Base-by-base conservation (phyloP, 176 grass and related monocot genomes). In the Phragmites australis region DNA sequence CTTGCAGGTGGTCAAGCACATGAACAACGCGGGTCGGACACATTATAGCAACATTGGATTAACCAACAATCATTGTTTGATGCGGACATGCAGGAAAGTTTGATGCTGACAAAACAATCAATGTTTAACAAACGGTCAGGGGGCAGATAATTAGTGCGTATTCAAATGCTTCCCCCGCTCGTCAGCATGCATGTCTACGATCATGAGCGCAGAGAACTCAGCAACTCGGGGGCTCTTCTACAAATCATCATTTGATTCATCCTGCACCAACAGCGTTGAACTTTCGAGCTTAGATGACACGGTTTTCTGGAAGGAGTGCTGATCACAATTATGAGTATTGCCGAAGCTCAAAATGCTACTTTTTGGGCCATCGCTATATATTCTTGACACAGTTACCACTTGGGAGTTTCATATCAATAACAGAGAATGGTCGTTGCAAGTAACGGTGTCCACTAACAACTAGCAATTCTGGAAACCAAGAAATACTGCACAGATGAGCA, bases 181-280 rank as follows among this genome's bases (percentile, higher is more conserved):
- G 72, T 86, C 65, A 81, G 48, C 72, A 81, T 77, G 39, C 54
- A 76, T n/a, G 41, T 65, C 6, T 5, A 72, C 31, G n/a, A 78
- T 70, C 65, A 65, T 18, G 54, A 22, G 17, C 11, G 48, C 32
- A n/a, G 34, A 78, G 15, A 59, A 39, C 58, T 21, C 19, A 68
- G 55, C 8, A 65, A 72, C 27, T 31, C 19, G 64, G 22, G 32
- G 37, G 34, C 23, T 44, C 49, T 15, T 57, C 78, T 85, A 89
- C 9, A 32, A 25, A 77, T 69, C 87, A 85, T 72, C 50, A 9
- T 66, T 86, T 32, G 72, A 45, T 64, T 72, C 78, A 77, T 86
- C 88, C 88, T 89, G 72, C 83, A 78, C 17, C 9, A 86, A 76
- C n/a, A 89, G 21, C 56, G 72, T 71, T 72, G 14, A 78, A 65